phyloP scores from a whole-genome alignment of 2,329 filamentous ascomycete genomes.

The Phaeosphaeriaceae sp. region DNA sequence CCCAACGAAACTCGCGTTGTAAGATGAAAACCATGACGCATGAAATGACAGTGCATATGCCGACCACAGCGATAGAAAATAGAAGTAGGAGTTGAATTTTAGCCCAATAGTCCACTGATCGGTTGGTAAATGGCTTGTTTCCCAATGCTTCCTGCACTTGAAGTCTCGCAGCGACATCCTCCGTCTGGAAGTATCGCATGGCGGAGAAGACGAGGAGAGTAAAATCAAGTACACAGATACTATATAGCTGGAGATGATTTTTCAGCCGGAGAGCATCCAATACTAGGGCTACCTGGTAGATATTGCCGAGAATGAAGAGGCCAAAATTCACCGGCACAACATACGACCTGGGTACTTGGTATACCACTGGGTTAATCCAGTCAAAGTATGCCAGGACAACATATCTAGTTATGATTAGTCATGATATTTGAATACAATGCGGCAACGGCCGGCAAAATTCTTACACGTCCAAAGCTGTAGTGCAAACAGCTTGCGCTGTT shows the following conservation, averaged over 20 bases:
- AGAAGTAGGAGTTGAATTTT: constrained; percentile 7
- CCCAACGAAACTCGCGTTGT: constrained; percentile 25
- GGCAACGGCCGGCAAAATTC: background rate
- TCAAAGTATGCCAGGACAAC: constrained; percentile 21
- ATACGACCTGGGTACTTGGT: constrained; percentile 24
- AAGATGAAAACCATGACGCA: constrained; percentile 7
- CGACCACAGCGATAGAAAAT: constrained; percentile 4
- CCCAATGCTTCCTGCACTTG: background rate
- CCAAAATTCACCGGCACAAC: constrained; percentile 22
- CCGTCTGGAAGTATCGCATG: constrained; percentile 27
- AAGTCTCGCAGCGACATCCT: background rate
- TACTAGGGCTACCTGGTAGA: constrained; percentile 28
- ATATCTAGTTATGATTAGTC: background rate
- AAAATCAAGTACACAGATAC: constrained; percentile 25
- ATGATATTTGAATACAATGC: background rate
- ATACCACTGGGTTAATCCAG: constrained; percentile 26
- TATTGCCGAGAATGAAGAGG: constrained; percentile 21
- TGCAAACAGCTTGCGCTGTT: background rate
- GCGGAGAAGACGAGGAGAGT: constrained; percentile 22
- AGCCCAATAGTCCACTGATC: constrained; percentile 11
- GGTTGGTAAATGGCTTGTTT: constrained; percentile 21
- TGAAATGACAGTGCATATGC: constrained; percentile 8
- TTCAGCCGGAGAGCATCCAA: constrained; percentile 31
- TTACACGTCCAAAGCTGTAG: constrained; percentile 2
- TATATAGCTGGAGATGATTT: constrained; percentile 33